These are phyloP conservation scores for Nemania sp. DNA, from an alignment of 2,329 filamentous ascomycete genomes.

Conservation along the genomic window DNA sequence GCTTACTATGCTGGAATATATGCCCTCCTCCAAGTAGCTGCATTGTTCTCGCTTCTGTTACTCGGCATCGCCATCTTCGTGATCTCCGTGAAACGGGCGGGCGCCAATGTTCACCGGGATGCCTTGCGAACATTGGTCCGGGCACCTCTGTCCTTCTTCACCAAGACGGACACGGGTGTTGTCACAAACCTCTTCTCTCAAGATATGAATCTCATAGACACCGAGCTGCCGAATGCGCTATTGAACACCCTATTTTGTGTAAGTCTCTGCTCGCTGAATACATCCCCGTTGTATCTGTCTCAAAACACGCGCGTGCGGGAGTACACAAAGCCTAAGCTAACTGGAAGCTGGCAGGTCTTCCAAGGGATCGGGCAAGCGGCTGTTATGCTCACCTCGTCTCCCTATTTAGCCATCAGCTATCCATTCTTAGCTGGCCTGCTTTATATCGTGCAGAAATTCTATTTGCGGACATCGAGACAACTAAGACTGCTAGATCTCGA, in stretches of 20 bases:
- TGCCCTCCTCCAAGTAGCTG: constrained; percentile 25
- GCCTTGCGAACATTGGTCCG: constrained; percentile 40
- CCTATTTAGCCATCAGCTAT: constrained; percentile 49
- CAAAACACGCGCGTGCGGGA: background rate
- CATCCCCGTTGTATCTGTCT: background rate
- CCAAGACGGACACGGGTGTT: constrained; percentile 44
- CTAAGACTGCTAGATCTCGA: constrained; percentile 56
- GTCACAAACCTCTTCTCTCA: constrained; percentile 53
- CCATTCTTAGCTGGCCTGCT: constrained; percentile 47
- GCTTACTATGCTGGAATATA: constrained; percentile 37
- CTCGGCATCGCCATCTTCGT: constrained; percentile 3
- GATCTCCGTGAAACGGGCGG: constrained; percentile 1
- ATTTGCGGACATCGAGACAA: constrained; percentile 57
- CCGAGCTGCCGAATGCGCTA: constrained; percentile 44
- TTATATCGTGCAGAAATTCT: constrained; percentile 53
- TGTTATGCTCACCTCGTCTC: constrained; percentile 35
- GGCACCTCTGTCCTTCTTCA: constrained; percentile 50
- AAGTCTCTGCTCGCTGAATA: background rate
- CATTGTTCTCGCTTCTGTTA: background rate
- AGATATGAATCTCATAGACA: constrained; percentile 50
- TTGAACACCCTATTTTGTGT: constrained; percentile 35
- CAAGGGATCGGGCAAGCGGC: background rate
- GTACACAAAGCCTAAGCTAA: background rate
- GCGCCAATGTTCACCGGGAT: constrained; percentile 25
- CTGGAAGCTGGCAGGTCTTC: background rate